Evolutionary conservation across 495 filamentous ascomycete genomes (phyloP).

Genomic region (Apiosordaria backusii): DNA sequence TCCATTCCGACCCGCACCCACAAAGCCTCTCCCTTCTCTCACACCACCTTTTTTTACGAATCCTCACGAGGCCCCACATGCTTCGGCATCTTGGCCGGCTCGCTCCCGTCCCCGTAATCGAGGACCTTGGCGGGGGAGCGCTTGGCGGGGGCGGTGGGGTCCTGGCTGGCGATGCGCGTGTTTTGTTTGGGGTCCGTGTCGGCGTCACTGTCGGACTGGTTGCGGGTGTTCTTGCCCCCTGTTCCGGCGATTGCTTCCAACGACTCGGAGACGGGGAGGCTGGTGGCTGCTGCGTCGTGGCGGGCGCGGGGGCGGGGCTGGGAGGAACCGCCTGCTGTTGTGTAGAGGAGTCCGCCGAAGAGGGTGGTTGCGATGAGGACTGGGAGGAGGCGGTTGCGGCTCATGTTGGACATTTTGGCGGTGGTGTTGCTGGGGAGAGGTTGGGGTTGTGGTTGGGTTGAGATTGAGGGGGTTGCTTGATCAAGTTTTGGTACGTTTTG

Average conservation of each 20-base stretch:
- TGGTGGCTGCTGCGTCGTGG: background rate
- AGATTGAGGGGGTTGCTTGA: too few species aligned
- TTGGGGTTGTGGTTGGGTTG: background rate
- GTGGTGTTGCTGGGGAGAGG: background rate
- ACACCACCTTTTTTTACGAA: background rate
- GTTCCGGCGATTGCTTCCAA: conserved; percentile 16
- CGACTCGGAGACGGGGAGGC: conserved; percentile 11
- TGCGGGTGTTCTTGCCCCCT: conserved; percentile 21
- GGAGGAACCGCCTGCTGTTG: conserved; percentile 24
- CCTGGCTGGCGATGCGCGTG: background rate
- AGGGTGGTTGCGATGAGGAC: conserved; percentile 16
- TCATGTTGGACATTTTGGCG: conserved; percentile 19
- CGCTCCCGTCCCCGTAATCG: background rate
- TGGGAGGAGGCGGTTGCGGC: conserved; percentile 22
- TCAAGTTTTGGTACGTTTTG: too few species aligned
- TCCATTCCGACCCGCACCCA: too few species aligned
- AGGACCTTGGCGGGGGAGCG: background rate
- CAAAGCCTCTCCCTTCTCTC: too few species aligned
- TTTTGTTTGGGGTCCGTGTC: background rate
- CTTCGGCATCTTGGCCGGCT: background rate
- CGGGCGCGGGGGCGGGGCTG: conserved; percentile 22
- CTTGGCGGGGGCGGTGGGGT: background rate
- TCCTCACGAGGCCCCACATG: background rate
- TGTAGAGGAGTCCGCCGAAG: conserved; percentile 20
- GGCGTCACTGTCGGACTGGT: background rate